Percentiles rank a stretch among this genome's conserved stretches.
These are phyloP conservation scores for Xylariales sp. DNA, from an alignment of 2,329 filamentous ascomycete species.

Conservation along the genomic window DNA sequence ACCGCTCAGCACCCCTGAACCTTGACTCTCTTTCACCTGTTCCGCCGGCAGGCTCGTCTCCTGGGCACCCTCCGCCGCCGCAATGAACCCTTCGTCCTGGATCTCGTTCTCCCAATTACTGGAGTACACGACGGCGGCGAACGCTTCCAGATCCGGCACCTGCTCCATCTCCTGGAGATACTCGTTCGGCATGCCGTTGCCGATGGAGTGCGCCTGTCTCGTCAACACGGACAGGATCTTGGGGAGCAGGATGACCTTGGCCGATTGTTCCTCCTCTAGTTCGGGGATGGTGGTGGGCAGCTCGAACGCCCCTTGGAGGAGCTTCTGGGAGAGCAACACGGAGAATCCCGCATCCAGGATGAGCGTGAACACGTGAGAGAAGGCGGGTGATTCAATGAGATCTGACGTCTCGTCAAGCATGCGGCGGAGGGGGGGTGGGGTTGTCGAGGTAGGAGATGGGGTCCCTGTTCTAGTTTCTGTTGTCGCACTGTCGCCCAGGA, in stretches of 20 bases:
- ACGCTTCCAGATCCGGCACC: conserved; percentile 73
- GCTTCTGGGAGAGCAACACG: conserved; percentile 74
- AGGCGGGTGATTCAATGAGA: conserved; percentile 88
- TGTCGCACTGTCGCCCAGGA: conserved; percentile 50
- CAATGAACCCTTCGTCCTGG: conserved; percentile 34
- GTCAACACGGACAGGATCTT: conserved; percentile 87
- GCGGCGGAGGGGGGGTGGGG: conserved; percentile 63
- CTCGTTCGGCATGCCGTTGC: conserved; percentile 68
- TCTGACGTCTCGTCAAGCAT: conserved; percentile 95
- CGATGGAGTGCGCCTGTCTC: conserved; percentile 84
- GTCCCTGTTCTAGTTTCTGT: conserved; percentile 26
- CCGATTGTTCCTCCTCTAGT: conserved; percentile 25
- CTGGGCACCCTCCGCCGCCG: not conserved
- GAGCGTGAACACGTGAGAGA: conserved; percentile 78
- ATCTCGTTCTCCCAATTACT: conserved; percentile 75
- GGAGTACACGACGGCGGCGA: conserved; percentile 81
- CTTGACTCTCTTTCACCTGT: not conserved
- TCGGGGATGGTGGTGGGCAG: conserved; percentile 32
- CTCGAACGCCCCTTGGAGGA: conserved; percentile 76
- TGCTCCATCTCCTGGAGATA: conserved; percentile 71
- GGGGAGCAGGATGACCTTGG: conserved; percentile 69
- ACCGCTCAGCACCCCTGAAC: conserved; percentile 12
- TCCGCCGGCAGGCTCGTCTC: not conserved
- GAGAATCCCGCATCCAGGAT: conserved; percentile 87
- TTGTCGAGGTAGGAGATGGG: conserved; percentile 34